Conservation (phyloP, 2,329 filamentous ascomycete genomes). For the Aspergillus sp. region DNA sequence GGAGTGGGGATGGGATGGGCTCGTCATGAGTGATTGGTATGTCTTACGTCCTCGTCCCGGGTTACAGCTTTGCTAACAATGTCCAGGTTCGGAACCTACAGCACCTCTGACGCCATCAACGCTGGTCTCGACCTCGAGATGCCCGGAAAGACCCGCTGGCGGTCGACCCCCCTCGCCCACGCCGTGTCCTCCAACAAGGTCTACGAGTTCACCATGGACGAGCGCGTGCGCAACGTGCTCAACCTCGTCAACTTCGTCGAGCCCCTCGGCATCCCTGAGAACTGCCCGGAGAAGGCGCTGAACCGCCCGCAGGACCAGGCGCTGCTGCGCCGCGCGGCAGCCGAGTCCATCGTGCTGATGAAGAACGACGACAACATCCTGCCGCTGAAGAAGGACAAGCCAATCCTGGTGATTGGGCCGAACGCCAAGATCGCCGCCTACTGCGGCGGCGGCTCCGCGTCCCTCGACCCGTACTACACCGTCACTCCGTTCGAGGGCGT, state of each 20-base stretch:
- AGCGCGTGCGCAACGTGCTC: constrained; percentile 58
- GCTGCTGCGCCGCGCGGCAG: constrained; percentile 64
- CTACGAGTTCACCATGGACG: constrained; percentile 54
- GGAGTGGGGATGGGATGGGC: constrained; percentile 48
- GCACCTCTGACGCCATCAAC: constrained; percentile 43
- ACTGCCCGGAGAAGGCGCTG: constrained; percentile 53
- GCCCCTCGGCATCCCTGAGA: constrained; percentile 54
- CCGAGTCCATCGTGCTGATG: constrained; percentile 69
- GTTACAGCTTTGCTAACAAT: background rate
- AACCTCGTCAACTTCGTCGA: constrained; percentile 60
- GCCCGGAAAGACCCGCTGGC: constrained; percentile 47
- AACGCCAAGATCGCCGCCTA: constrained; percentile 50
- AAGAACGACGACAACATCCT: constrained; percentile 68
- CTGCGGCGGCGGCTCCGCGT: constrained; percentile 66
- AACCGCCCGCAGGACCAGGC: constrained; percentile 63
- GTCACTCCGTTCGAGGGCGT: constrained; percentile 47
- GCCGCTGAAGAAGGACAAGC: constrained; percentile 51
- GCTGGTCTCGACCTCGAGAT: constrained; percentile 50
- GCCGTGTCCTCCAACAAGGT: constrained; percentile 58
- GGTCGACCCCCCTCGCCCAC: constrained; percentile 39
- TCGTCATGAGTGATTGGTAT: constrained; percentile 49
- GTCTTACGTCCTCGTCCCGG: background rate
- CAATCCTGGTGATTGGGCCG: constrained; percentile 54
- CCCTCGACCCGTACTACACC: constrained; percentile 47
- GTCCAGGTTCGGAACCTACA: constrained; percentile 47